Base-by-base conservation (phyloP, 805 yeast genomes). In the Hanseniaspora guilliermondii region DNA sequence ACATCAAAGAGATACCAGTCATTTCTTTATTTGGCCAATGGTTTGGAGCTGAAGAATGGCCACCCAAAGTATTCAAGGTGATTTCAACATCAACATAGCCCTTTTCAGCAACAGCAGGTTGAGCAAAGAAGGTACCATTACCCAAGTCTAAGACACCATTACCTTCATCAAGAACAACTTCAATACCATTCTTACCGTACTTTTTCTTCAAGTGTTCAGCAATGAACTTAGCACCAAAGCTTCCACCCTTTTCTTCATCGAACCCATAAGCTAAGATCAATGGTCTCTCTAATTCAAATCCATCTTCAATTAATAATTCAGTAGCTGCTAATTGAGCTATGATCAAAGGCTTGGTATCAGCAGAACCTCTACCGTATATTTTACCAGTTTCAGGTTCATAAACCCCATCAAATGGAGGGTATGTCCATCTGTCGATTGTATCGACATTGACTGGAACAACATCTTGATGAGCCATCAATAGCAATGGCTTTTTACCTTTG, bases 401-500 rank as follows among this genome's bases (percentile, higher is more conserved):
- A 60, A 74, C 69, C 21, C 85, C 86, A 42, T 73, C 63, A 58
- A 80, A 83, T 4, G 94, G 93, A 6, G 77, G 79, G 62, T 78
- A 72, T 0, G 69, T 68, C 94, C 94, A 86, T 55, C 76, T 70
- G 27, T 63, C 66, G 52, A 73, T 65, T 0, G 87, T 79, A 32
- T 74, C 76, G 14, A 66, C 64, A 60, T 80, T 84, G 9, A 84
- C 83, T 1, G 95, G 94, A 24, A 86, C 95, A 4, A 82, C 86
- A 62, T 85, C 94, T 65, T 78, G 83, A 64, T 86, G 95, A 1
- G 91, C 89, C 61, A 83, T 77, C 49, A 85, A 70, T 66, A 86
- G 62, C 27, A 81, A 60, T 14, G 95, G 94, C 64, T 82, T 80
- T 58, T 81, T 68, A 3, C 64, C 56, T 11, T 60, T 38, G 47